Percentiles rank a stretch among this genome's conserved stretches.
phyloP scores from a whole-genome alignment of 345 rosid species.

The Excoecaria agallocha region DNA sequence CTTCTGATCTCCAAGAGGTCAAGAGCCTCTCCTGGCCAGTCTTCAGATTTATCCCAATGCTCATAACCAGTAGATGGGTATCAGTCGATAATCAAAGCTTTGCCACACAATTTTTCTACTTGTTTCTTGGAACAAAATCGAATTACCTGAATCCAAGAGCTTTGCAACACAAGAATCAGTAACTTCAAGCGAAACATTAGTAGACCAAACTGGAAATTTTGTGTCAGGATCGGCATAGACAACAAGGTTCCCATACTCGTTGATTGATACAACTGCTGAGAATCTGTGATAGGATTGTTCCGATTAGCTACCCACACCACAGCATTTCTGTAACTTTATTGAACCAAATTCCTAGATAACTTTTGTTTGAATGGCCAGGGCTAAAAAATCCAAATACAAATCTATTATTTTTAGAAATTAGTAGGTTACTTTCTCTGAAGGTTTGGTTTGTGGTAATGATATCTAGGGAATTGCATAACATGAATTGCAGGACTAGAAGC shows the following conservation, averaged over 20 bases:
- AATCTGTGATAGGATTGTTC: constrained; percentile 10
- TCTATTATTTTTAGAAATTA: not conserved
- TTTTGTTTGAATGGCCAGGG: constrained; percentile 2
- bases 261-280: constrained; percentile 14
- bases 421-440: constrained; percentile 8
- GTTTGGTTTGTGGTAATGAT: constrained; percentile 6
- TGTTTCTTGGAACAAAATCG: not conserved
- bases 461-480: not conserved
- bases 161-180: not conserved
- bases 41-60: not conserved
- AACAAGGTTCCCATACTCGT: constrained; percentile 8
- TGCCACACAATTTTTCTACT: constrained; percentile 21
- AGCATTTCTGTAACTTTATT: not conserved
- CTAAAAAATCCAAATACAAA: constrained; percentile 10
- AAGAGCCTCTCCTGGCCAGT: not conserved
- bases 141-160: constrained; percentile 30
- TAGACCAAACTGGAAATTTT: not conserved
- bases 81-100: constrained; percentile 27
- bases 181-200: not conserved
- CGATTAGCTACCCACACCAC: constrained; percentile 14
- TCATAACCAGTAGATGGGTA: not conserved
- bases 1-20: constrained; percentile 25
- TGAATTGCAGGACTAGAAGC: not conserved
- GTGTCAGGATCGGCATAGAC: not conserved
- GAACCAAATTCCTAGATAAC: constrained; percentile 17